Evolutionary conservation across 768 basidiomycete genomes (phyloP).

Genomic region (Rhizopogon sp.): DNA sequence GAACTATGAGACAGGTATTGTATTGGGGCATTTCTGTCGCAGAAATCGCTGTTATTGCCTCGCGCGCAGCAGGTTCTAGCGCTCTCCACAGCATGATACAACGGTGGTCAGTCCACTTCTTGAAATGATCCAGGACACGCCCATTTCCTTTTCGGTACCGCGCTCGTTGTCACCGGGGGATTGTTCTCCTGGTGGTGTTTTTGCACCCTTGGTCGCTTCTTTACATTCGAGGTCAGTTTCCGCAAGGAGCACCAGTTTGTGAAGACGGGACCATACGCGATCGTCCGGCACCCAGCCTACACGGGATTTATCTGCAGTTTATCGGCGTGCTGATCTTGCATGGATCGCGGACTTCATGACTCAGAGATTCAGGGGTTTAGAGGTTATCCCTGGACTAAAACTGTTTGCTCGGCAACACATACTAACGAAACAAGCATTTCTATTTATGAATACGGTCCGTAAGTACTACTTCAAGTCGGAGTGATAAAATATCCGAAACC

Average conservation of each 20-base stretch:
- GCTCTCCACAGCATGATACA: not conserved
- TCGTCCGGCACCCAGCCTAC: slow-evolving; percentile 27
- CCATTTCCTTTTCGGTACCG: slow-evolving; percentile 12
- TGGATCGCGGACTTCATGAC: slow-evolving; percentile 8
- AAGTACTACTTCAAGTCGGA: no score
- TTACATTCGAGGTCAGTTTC: slow-evolving; percentile 25
- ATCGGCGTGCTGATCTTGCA: slow-evolving; percentile 3
- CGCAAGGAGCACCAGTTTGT: slow-evolving; percentile 20
- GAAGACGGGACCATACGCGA: slow-evolving; percentile 23
- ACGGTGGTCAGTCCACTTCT: not conserved
- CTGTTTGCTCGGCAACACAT: not conserved
- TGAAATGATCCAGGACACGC: not conserved
- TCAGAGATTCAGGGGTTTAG: slow-evolving; percentile 8
- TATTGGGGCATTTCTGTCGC: slow-evolving; percentile 1
- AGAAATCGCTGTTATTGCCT: not conserved
- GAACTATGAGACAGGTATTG: not conserved
- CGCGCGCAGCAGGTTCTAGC: not conserved
- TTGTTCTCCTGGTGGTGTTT: slow-evolving; percentile 22
- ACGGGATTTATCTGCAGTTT: slow-evolving; percentile 11
- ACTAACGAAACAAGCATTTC: no score
- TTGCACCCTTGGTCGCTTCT: slow-evolving; percentile 18
- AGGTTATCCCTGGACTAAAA: slow-evolving; percentile 3
- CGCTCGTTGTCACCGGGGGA: slow-evolving; percentile 13
- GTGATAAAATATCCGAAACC: no score
- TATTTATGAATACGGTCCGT: no score